These are phyloP conservation scores for Neoascochyta sp. DNA, from an alignment of 2,329 filamentous ascomycete species.

Conservation along the genomic window DNA sequence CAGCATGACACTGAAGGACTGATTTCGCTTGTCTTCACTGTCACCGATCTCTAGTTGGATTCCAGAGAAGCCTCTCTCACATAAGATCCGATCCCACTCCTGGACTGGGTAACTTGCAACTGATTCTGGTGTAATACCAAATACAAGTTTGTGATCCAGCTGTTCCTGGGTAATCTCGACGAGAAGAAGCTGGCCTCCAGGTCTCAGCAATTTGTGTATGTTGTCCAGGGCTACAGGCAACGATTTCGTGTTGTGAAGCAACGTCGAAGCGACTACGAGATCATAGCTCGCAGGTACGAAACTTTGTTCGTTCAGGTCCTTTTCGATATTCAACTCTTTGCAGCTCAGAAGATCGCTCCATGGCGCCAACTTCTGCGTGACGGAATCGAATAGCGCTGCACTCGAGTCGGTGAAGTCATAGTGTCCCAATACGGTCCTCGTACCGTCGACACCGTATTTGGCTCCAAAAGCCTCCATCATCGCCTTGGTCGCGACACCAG, in stretches of 20 bases:
- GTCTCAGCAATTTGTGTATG: constrained; percentile 24
- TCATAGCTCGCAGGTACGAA: constrained; percentile 18
- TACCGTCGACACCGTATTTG: too few species aligned
- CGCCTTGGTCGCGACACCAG: constrained; percentile 12
- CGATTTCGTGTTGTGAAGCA: constrained; percentile 28
- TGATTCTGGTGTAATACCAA: too few species aligned
- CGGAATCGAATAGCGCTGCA: constrained; percentile 14
- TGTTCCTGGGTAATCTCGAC: constrained; percentile 34
- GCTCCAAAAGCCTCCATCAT: constrained; percentile 9
- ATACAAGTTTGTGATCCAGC: constrained; percentile 13
- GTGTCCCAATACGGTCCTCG: constrained; percentile 1
- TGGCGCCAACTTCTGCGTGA: constrained; percentile 7
- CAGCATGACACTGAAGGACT: too few species aligned
- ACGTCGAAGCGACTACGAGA: constrained; percentile 31
- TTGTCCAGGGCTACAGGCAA: constrained; percentile 19
- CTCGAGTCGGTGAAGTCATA: constrained; percentile 21
- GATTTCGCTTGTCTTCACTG: too few species aligned
- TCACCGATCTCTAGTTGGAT: too few species aligned
- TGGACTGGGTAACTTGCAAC: too few species aligned
- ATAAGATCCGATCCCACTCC: too few species aligned
- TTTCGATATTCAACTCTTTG: constrained; percentile 18
- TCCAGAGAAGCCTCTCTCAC: too few species aligned
- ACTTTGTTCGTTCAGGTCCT: constrained; percentile 16
- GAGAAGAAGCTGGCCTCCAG: constrained; percentile 47
- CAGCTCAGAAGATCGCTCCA: constrained; percentile 11